A percentile compares a stretch with the other conserved stretches of the same genome.
Evolutionary conservation across 2,329 filamentous ascomycete species (phyloP).

Genomic region (Lachnellula cervina): DNA sequence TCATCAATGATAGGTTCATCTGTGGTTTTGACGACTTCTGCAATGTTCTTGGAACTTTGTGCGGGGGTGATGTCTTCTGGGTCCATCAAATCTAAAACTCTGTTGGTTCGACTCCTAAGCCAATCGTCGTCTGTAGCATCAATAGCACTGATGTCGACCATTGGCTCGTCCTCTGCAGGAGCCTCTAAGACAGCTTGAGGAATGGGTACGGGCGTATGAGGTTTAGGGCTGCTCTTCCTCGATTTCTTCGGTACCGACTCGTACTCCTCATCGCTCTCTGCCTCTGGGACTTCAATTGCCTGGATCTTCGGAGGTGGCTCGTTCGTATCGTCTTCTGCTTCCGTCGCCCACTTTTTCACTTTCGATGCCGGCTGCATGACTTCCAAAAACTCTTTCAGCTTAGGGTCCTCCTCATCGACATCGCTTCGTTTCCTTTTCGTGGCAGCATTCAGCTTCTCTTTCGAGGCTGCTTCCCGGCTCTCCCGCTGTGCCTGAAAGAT

Average conservation of each 20-base stretch:
- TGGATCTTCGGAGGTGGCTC: conserved; percentile 39
- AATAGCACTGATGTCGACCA: conserved; percentile 15
- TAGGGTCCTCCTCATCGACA: conserved; percentile 61
- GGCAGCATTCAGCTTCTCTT: conserved; percentile 35
- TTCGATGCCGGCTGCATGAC: conserved; percentile 70
- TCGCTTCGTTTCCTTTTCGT: conserved; percentile 63
- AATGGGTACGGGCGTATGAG: conserved; percentile 1
- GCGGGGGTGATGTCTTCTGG: conserved; percentile 28
- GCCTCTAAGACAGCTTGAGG: conserved; percentile 4
- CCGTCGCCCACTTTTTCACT: conserved; percentile 58
- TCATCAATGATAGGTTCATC: conserved; percentile 9
- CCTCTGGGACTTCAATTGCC: conserved; percentile 42
- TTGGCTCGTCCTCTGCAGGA: conserved; percentile 20
- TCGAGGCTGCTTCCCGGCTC: conserved; percentile 19
- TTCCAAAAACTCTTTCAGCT: conserved; percentile 79
- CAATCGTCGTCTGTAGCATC: conserved; percentile 64
- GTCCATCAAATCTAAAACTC: conserved; percentile 78
- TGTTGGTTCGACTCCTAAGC: conserved; percentile 83
- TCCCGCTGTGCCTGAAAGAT: conserved; percentile 15
- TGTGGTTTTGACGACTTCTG: conserved; percentile 16
- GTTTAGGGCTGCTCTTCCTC: conserved; percentile 30
- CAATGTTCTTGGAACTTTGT: conserved; percentile 10
- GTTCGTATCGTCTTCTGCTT: conserved; percentile 38
- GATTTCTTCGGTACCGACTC: conserved; percentile 57
- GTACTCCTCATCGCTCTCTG: conserved; percentile 71